Evolutionary conservation across 108 stramenopile species (phyloP), one percentile per base, ranked within the genome.

Genomic region (Ochromonas danica): DNA sequence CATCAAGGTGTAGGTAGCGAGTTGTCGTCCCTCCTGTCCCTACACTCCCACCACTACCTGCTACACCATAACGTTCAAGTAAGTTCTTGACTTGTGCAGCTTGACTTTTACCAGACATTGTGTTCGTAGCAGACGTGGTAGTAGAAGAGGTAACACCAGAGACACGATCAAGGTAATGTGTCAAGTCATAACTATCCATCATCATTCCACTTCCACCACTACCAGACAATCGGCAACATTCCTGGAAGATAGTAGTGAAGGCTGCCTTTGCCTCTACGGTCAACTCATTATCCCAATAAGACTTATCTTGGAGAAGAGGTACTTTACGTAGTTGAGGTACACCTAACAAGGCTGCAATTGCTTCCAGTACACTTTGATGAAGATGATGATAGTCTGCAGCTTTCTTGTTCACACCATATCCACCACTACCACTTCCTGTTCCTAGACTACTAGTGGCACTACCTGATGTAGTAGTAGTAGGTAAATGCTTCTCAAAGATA

Each of bases 241-340:
- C 72, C 3, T 42, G 45, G 51, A 75, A 75, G 22, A 75, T 75
- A 27, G 25, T 75, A 28, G 72, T 75, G 36, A 75, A 60, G n/a
- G 72, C 72, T 31, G 6, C 72, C 10, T 41, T 38, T 42, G 72
- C 72, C 25, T 45, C 72, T 6, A 22, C n/a, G 3, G 25, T 25
- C 45, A 75, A 60, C 6, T 75, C 72, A 31, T 6, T 10, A 28
- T 75, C 72, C 72, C 72, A 75, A 60, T 75, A 57, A 6, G 45
- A 30, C 31, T 42, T 39, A 6, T 75, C 72, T 57, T 75, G 43
- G 3, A 75, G 25, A 6, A 75, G 31, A 27, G 36, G 6, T 22
- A 75, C 72, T 41, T 75, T 75, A 10, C 51, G 36, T 42, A 60
- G 3, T 60, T 75, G 72, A 35, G 72, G 72, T 10, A 75, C 72